These are phyloP conservation scores for Pisolithus orientalis DNA, from an alignment of 768 basidiomycete species.

Conservation along the genomic window DNA sequence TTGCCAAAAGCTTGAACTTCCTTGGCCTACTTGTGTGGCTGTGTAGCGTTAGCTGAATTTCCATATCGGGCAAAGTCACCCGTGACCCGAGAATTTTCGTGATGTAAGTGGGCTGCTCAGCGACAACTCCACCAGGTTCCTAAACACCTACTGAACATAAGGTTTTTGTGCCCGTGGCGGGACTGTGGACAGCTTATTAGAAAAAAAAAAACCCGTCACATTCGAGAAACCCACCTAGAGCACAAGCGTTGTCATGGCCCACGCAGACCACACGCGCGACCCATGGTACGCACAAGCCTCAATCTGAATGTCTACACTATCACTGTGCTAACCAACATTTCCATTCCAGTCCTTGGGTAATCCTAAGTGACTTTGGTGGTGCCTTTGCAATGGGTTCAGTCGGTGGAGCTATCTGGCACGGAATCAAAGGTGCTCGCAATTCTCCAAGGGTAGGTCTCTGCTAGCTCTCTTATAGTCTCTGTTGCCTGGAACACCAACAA, in stretches of 20 bases:
- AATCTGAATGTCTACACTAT: neutral
- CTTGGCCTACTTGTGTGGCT: too few relatives aligned
- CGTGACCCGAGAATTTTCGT: too few relatives aligned
- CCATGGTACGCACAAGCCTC: slow-evolving; percentile 58
- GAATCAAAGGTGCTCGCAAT: slow-evolving; percentile 95
- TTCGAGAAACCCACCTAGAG: too few relatives aligned
- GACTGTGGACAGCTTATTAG: too few relatives aligned
- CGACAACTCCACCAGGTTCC: too few relatives aligned
- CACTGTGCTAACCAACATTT: slow-evolving; percentile 3
- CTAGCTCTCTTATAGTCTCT: neutral
- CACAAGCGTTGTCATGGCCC: slow-evolving; percentile 49
- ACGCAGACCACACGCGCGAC: slow-evolving; percentile 90
- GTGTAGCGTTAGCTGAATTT: too few relatives aligned
- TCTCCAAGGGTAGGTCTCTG: slow-evolving; percentile 72
- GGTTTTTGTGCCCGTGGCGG: too few relatives aligned
- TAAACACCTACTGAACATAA: too few relatives aligned
- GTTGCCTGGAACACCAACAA: neutral
- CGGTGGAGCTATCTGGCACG: slow-evolving; percentile 98
- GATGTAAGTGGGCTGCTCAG: too few relatives aligned
- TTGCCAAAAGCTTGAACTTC: too few relatives aligned
- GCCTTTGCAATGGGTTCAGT: slow-evolving; percentile 98
- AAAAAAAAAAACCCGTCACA: too few relatives aligned
- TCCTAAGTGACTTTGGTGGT: slow-evolving; percentile 96
- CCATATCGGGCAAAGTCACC: too few relatives aligned
- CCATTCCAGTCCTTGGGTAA: slow-evolving; percentile 83